These are phyloP conservation scores for Lipomyces chichibuensis DNA, from an alignment of 805 yeast species.

Conservation along the genomic window DNA sequence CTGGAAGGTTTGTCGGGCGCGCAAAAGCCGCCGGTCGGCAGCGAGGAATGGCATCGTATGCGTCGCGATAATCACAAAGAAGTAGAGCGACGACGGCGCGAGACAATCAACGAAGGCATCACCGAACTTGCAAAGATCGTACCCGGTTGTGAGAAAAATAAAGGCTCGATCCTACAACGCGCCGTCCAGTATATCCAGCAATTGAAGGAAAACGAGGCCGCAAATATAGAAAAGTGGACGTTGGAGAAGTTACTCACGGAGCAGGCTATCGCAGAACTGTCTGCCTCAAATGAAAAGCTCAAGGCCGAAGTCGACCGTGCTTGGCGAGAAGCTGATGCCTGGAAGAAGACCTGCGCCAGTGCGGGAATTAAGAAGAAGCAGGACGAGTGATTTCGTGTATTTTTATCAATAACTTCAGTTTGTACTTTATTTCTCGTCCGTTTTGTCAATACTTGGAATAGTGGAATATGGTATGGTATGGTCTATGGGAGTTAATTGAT, in stretches of 20 bases:
- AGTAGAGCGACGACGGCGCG: constrained; percentile 91
- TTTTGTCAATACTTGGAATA: background rate
- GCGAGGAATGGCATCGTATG: constrained; percentile 79
- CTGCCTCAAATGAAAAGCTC: constrained; percentile 82
- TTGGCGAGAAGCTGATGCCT: constrained; percentile 85
- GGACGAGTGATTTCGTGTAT: constrained; percentile 17
- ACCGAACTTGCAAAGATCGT: constrained; percentile 73
- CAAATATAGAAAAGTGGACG: constrained; percentile 92
- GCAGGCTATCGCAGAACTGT: constrained; percentile 84
- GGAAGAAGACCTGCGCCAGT: constrained; percentile 57
- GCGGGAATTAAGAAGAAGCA: constrained; percentile 37
- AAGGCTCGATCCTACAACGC: constrained; percentile 83
- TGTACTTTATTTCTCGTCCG: background rate
- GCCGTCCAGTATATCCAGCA: constrained; percentile 90
- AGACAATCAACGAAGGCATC: constrained; percentile 84
- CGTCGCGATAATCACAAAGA: constrained; percentile 93
- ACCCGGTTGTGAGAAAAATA: constrained; percentile 84
- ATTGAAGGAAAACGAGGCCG: constrained; percentile 85
- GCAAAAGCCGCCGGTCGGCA: constrained; percentile 66
- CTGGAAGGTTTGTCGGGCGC: background rate
- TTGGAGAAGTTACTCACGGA: constrained; percentile 88
- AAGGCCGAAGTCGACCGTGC: constrained; percentile 88
- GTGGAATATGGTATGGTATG: background rate
- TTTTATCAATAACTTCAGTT: background rate
- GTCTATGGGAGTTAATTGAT: background rate